Conservation (phyloP, 257 asterid species). For the Nicotiana obtusifolia region DNA sequence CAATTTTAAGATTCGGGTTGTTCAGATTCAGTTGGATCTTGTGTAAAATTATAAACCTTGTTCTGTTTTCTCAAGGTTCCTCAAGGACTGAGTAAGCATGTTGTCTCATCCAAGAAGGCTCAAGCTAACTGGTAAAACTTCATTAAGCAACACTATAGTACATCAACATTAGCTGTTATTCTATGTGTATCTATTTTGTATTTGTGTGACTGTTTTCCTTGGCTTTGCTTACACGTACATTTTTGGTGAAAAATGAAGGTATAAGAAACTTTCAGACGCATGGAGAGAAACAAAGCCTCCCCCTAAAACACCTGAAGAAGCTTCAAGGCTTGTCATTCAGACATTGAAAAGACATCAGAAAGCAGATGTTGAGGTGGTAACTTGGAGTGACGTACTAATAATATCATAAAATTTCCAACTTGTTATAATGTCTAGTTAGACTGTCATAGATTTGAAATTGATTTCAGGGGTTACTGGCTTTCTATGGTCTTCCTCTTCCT, state of each 20-base stretch:
- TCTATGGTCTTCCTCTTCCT: conserved; percentile 78
- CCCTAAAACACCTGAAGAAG: conserved; percentile 78
- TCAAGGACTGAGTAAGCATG: conserved; percentile 63
- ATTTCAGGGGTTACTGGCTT: conserved; percentile 56
- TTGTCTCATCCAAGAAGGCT: conserved; percentile 77
- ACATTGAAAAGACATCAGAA: conserved; percentile 80
- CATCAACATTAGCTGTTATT: background rate
- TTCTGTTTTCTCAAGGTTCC: conserved; percentile 50
- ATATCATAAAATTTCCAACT: background rate
- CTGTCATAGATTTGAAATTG: background rate
- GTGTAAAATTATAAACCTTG: background rate
- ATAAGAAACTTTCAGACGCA: conserved; percentile 73
- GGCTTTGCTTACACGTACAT: background rate
- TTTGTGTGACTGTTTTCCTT: background rate
- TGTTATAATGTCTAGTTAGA: background rate
- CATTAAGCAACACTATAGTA: background rate
- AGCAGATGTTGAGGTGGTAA: conserved; percentile 82
- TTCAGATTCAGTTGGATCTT: background rate
- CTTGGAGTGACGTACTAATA: background rate
- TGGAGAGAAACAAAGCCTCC: conserved; percentile 94
- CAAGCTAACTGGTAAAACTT: conserved; percentile 73
- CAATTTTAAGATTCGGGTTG: background rate
- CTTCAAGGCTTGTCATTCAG: conserved; percentile 67
- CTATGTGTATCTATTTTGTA: background rate
- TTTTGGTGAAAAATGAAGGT: conserved; percentile 45